Base-by-base conservation (phyloP, 1,139 yeast species). In the Chernovozyma aurita region DNA sequence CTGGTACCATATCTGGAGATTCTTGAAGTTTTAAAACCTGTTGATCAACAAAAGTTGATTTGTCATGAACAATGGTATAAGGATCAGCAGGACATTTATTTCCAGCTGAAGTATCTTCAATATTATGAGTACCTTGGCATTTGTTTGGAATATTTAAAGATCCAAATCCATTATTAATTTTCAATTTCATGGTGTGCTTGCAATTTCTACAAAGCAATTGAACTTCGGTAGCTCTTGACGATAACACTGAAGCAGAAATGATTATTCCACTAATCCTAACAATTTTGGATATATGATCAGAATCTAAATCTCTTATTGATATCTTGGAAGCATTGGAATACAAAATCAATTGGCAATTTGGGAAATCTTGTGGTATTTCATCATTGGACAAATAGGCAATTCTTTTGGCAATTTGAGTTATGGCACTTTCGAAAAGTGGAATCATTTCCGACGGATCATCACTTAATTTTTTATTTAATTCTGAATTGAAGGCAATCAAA, bases 1-100 rank as follows among this genome's bases (percentile, higher is more conserved):
- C 95, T 2, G 98, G 99, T 1, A 92, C 97, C 83, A 86, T 85
- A 57, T 92, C 98, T 12, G 98, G 97, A 13, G 95, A 75, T 56
- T 92, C 99, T 58, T 92, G 99, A 37, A 94, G 70, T 57, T 94
- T 94, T 52, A 94, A 72, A 18, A 85, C 80, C 59, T 94, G 99
- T 57, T 94, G 97, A 60, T 94, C 98, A 39, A 92, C 84, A 56
- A 90, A 94, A 14, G 77, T 70, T 1, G 97, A 88, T 54, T 87
- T 85, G 56, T 92, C 97, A 58, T 92, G 98, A 28, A 87, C 92
- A 43, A 94, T 85, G 27, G 86, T 78, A 51, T 88, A 94, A 1
- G 99, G 98, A 49, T 92, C 96, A 15, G 81, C 75, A 3, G 95
- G 95, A 62, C 97, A 88, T 45, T 77, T 75, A 36, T 78, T 80